Base-by-base conservation (phyloP, 1,284 basidiomycete genomes). In the Coniophora puteana region DNA sequence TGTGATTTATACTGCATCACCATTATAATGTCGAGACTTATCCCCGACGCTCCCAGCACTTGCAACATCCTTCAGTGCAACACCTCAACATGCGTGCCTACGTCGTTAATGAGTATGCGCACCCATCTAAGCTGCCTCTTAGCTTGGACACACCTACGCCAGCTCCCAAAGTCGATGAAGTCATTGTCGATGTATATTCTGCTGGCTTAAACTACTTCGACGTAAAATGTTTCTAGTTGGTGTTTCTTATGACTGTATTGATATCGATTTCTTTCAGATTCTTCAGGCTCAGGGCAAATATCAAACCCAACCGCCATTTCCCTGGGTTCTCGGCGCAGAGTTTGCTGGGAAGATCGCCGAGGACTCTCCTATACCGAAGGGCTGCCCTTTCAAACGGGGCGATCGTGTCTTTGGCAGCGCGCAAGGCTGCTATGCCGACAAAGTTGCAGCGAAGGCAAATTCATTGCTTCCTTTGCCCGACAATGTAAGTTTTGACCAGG, bases 321-420 rank as follows among this genome's bases (percentile, higher is more conserved):
- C 93, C 0, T 95, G 93, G 66, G 71, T 80, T 8, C 74, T 92
- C 6, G 91, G 91, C 16, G 74, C 80, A 46, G 92, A 99, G 63
- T 89, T 97, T 55, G 80, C 93, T 2, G 95, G 95, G 0, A 74
- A 69, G 43, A 81, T 98, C 50, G 72, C 88, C 5, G 50, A 61
- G 10, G 65, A 78, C 52, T 91, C 89, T 14, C 89, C 84, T 11
- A 85, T 97, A 23, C 95, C 94, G 2, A 61, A 74, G 21, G 89
- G 83, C 4, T 96, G 91, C 58, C 73, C 77, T 1, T 90, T 84
- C 59, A 80, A 83, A 54, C 79, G 76, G 1, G 94, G 95, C 13
- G 86, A 96, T 60, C 71, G 90, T 40, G 89, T 99, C 0, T 95
- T 97, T 56, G 95, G 95, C 5, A 80, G 78, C n/a, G 74, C 71